These are phyloP conservation scores for Lachnum nothofagi DNA, from an alignment of 2,329 filamentous ascomycete species.

Conservation along the genomic window DNA sequence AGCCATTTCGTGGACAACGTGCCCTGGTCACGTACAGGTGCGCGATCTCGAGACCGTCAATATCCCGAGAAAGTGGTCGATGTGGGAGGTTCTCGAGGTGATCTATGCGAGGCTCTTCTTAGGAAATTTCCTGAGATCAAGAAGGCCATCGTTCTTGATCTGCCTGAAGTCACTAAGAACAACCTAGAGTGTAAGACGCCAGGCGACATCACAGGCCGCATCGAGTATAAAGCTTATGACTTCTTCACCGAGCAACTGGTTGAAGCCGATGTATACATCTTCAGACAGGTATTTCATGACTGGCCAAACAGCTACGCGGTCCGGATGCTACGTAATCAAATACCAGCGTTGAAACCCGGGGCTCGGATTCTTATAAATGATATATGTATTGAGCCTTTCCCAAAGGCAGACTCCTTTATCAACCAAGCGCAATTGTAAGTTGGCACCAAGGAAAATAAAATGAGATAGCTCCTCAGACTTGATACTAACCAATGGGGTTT, in stretches of 20 bases:
- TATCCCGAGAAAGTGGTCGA: neutral
- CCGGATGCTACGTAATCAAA: conserved; percentile 34
- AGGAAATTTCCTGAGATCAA: neutral
- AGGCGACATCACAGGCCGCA: neutral
- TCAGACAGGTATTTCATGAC: conserved; percentile 45
- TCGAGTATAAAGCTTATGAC: conserved; percentile 30
- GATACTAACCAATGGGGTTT: neutral
- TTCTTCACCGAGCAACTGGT: conserved; percentile 41
- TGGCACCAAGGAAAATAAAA: too few relatives aligned
- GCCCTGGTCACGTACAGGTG: neutral
- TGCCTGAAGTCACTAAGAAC: neutral
- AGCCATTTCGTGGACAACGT: neutral
- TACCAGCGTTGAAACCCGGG: conserved; percentile 39
- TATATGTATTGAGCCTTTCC: neutral
- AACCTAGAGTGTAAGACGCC: neutral
- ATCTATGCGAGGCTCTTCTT: neutral
- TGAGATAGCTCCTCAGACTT: neutral
- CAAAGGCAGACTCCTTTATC: neutral
- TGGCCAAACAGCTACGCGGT: conserved; percentile 39
- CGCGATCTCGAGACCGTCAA: neutral
- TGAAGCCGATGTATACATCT: conserved; percentile 39
- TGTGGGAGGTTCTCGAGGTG: neutral
- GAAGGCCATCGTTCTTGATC: neutral
- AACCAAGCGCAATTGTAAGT: neutral
- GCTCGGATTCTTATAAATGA: conserved; percentile 30